Percentiles rank a stretch among this genome's conserved stretches.
These are phyloP conservation scores for Gomphus sp. DNA, from an alignment of 1,284 basidiomycete species.

Conservation along the genomic window DNA sequence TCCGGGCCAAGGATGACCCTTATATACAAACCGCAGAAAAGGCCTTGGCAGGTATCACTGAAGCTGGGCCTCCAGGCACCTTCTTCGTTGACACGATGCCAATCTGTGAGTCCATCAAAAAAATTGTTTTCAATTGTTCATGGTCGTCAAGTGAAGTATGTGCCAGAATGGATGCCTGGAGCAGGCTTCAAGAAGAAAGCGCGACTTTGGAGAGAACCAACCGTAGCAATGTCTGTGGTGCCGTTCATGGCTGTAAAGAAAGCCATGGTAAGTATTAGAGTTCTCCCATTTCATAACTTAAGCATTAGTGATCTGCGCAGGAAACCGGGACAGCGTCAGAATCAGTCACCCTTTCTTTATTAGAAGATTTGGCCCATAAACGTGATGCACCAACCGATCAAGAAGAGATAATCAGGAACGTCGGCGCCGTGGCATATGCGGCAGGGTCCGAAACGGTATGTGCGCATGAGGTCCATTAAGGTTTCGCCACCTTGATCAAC, in stretches of 20 bases:
- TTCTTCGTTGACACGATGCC: conserved; percentile 34
- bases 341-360: conserved; percentile 28
- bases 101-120: conserved; percentile 12
- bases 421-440: conserved; percentile 30
- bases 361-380: conserved; percentile 22
- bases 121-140: neutral
- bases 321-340: conserved; percentile 26
- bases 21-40: conserved; percentile 33
- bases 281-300: neutral
- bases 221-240: conserved; percentile 22
- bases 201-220: conserved; percentile 23
- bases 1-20: neutral
- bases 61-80: conserved; percentile 29
- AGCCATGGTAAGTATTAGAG: conserved; percentile 28
- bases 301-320: conserved; percentile 16
- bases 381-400: conserved; percentile 19
- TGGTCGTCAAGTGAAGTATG: conserved; percentile 23
- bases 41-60: conserved; percentile 31
- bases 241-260: conserved; percentile 31
- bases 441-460: conserved; percentile 18
- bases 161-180: conserved; percentile 45
- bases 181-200: conserved; percentile 34
- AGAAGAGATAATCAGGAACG: conserved; percentile 27
- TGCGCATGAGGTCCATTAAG: neutral
- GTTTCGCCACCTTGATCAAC: neutral